Base-by-base conservation (phyloP, 1,284 basidiomycete species). In the Laetiporus sulphureus region DNA sequence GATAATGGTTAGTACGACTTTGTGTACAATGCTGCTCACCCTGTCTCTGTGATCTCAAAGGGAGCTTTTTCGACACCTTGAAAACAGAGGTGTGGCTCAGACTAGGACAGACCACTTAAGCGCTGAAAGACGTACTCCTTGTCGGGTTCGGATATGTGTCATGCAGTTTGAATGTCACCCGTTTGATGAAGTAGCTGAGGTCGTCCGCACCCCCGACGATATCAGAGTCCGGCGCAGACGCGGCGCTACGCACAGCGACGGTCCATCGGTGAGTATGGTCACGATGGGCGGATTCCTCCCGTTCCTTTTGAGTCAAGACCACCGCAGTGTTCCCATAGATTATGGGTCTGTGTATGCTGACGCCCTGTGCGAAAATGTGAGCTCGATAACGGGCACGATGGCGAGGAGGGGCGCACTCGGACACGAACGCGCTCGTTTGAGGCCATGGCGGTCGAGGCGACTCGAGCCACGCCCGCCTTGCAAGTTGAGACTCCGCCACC, bases 241-340 rank as follows among this genome's bases (percentile, higher is more conserved):
- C 75, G 5, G 86, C 83, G 44, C 83, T 82, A 27, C 96, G 82
- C 11, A 99, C 79, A 22, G 93, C 94, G 40, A 99, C 84, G 0
- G 94, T 98, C 96, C 96, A 99, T 52, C 80, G 77, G 63, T 99
- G 95, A 2, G 96, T 98, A 59, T 99, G 96, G 56, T 88, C 83
- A 15, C 75, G 74, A 37, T 69, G 64, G 16, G 66, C 56, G 6
- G 71, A 65, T 6, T 63, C 52, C 40, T 82, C 77, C 40, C 79
- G 78, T 58, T 97, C 94, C 51, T 83, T 78, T 6, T 77, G 71
- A 0, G 80, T 84, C 48, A 99, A 63, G 22, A 94, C 79, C 1
- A 79, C 77, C 10, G 95, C 90, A n/a, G 87, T 90, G 58, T 96
- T 98, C 42, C 96, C 96, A 65, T 97, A 97, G 48, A 98, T 89